Evolutionary conservation across 768 basidiomycete species (phyloP), one percentile per base, ranked within the genome.

Genomic region (Boletus rufocinnamomeus): DNA sequence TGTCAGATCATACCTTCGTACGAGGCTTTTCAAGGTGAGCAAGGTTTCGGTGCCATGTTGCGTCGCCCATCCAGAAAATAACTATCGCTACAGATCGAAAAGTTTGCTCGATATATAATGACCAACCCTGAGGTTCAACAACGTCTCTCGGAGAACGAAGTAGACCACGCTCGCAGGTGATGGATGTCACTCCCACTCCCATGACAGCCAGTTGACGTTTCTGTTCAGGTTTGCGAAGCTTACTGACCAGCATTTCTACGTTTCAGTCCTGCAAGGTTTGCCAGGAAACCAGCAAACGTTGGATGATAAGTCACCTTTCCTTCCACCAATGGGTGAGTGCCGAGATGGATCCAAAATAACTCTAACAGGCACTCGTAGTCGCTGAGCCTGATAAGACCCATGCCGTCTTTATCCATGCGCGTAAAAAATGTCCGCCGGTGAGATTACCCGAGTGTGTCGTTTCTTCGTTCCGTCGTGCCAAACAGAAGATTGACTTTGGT

Each of bases 1-100:
- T 55, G 85, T 97, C 27, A 77, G 95, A 57, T 92, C 93, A 2
- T 98, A 96, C 71, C 82, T 96, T 6, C 83, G 95, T 25, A 92
- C 90, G 30, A 80, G 95, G 58, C 72, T 96, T 52, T 86, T 82
- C 79, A 98, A 98, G 83, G 95, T 90, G 51, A 40, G 63, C 38
- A 13, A 13, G n/a, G 6, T 13, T 66, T 37, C 53, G 2, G 41
- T 32, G 16, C 50, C 30, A 14, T 54, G 46, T 47, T 9, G 25
- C 40, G 45, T 41, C 44, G 27, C 58, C 47, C 45, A 43, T 11
- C 19, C 14, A 27, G 10, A 49, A 28, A 25, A 34, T 41, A 9
- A 23, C 38, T 2, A 19, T 43, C 34, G 5, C 38, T 54, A 47
- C 70, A 96, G 95, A 90, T 96, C 48, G 95, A 97, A 74, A 88